Base-by-base conservation (phyloP, 163 green algal species). In the Trebouxia gelatinosa region DNA sequence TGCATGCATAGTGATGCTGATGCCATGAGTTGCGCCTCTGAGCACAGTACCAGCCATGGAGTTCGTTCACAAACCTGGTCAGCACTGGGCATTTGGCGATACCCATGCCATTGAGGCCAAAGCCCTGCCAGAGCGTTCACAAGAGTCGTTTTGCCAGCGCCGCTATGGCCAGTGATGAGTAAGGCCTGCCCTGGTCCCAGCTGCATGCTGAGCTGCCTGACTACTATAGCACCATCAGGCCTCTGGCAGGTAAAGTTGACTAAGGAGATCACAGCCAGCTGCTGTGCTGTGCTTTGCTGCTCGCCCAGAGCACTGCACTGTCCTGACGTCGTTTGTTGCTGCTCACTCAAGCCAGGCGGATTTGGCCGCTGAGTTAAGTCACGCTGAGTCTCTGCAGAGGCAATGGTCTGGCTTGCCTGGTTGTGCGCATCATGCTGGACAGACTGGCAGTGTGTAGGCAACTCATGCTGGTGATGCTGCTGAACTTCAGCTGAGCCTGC, bases 131-230 rank as follows among this genome's bases (percentile, higher is more conserved):
- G 38, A 31, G 29, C 38, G 16, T 21, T 32, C 34, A 88, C 35
- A 2, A 85, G 62, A 6, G 74, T 85, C 29, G 62, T 75, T 64
- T 85, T 85, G 50, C 80, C 80, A 43, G 74, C 79, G 13, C 80
- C 80, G 21, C 59, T 78, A 43, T 43, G 13, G 34, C 7, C 62
- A 28, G 62, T 6, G 32, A 40, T 71, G 28, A 46, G 62, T n/a
- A 9, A 46, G 62, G 43, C 43, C 35, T 54, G 1, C 50, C 64
- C 64, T 72, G 26, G 35, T 35, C 31, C 21, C 16, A 62, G 32
- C 32, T 64, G 40, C 21, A 62, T 64, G 29, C 29, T 62, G 26
- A 76, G 19, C 26, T 39, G 6, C 28, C 43, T 26, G 32, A 62
- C 43, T 1, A 76, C 6, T 0, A 76, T 2, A 39, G 61, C 46